Percentiles rank a stretch among this genome's conserved stretches.
These are phyloP conservation scores for Leptographium wingfieldii DNA, from an alignment of 2,329 filamentous ascomycete genomes.

Conservation along the genomic window DNA sequence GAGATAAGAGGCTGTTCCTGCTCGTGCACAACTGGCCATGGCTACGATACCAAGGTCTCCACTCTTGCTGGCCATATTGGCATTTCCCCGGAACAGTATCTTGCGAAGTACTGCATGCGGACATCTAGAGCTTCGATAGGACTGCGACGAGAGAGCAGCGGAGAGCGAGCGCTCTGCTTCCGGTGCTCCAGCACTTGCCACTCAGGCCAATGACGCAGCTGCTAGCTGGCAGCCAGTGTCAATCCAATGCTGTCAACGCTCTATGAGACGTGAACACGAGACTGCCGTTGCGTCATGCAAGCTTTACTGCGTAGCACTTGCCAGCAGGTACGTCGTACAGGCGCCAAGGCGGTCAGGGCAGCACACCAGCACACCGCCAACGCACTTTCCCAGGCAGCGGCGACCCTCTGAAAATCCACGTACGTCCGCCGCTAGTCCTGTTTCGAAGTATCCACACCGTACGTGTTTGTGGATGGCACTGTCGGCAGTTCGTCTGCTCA, in stretches of 20 bases:
- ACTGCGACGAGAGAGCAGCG: too few relatives aligned
- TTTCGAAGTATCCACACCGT: too few relatives aligned
- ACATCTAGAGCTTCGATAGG: too few relatives aligned
- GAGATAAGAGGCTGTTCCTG: background rate
- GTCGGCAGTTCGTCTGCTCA: too few relatives aligned
- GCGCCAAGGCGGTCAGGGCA: background rate
- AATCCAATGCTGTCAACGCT: background rate
- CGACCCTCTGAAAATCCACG: background rate
- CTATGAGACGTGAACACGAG: background rate
- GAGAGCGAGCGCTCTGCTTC: background rate
- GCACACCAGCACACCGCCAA: background rate
- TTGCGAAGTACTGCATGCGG: too few relatives aligned
- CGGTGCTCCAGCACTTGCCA: background rate
- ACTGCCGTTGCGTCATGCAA: background rate
- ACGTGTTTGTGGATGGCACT: too few relatives aligned
- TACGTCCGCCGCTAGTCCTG: background rate
- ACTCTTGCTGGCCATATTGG: too few relatives aligned
- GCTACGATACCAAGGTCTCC: background rate
- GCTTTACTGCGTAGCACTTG: background rate
- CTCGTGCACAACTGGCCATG: background rate
- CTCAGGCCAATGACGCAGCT: too few relatives aligned
- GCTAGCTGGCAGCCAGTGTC: background rate
- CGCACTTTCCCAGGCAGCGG: background rate
- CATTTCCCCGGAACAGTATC: too few relatives aligned
- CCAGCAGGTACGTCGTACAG: background rate